phyloP scores from a whole-genome alignment of 2,329 filamentous ascomycete genomes.

The Fusarium armeniacum region DNA sequence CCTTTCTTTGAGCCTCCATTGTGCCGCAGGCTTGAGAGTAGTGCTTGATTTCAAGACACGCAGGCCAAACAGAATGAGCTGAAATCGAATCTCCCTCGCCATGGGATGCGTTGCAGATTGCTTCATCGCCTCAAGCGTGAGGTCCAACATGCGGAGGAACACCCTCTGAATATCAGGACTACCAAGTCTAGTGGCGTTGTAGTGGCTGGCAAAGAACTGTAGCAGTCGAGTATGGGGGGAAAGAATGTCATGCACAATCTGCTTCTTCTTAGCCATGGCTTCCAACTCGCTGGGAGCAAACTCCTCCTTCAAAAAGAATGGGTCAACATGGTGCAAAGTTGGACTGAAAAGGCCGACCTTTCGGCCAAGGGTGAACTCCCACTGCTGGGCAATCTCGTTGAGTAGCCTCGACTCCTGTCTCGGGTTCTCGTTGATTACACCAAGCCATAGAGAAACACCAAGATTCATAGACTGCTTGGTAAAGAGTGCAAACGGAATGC shows the following conservation, averaged over 20 bases:
- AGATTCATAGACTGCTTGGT: constrained; percentile 96
- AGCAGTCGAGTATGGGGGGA: constrained; percentile 88
- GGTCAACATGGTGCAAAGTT: constrained; percentile 80
- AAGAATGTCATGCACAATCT: constrained; percentile 84
- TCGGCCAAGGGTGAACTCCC: constrained; percentile 86
- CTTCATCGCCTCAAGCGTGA: constrained; percentile 82
- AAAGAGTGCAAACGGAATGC: constrained; percentile 92
- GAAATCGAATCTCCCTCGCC: constrained; percentile 91
- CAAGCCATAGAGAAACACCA: constrained; percentile 95
- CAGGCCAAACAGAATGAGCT: constrained; percentile 85
- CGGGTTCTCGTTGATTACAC: constrained; percentile 96
- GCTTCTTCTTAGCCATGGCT: constrained; percentile 79
- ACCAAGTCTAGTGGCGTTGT: constrained; percentile 90
- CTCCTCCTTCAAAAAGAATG: constrained; percentile 91
- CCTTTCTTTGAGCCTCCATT: constrained; percentile 89
- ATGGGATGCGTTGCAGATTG: constrained; percentile 83
- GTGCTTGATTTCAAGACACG: constrained; percentile 81
- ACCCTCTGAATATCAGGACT: constrained; percentile 84
- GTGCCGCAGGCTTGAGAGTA: constrained; percentile 71
- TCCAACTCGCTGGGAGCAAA: constrained; percentile 91
- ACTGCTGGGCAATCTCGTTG: constrained; percentile 88
- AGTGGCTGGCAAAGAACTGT: constrained; percentile 94
- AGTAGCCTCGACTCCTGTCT: constrained; percentile 88
- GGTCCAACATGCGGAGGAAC: constrained; percentile 84
- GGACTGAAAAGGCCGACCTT: constrained; percentile 85